Evolutionary conservation across 371 early-diverging fungal genomes (phyloP).

Genomic region (Mucor indicus): DNA sequence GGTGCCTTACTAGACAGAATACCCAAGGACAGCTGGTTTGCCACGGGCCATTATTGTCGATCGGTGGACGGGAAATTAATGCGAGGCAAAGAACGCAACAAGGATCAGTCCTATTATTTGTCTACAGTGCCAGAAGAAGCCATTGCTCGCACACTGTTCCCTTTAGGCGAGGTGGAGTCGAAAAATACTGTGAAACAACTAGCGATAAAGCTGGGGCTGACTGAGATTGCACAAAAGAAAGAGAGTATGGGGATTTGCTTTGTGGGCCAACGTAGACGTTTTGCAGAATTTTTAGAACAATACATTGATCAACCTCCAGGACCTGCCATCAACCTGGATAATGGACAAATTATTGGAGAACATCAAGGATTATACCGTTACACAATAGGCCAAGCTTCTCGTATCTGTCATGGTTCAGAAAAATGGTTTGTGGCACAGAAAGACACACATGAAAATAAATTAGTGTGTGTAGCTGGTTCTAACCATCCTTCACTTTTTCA

Average conservation of each 20-base stretch:
- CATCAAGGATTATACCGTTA: slow-evolving; percentile 72
- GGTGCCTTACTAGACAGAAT: slow-evolving; percentile 68
- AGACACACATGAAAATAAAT: slow-evolving; percentile 22
- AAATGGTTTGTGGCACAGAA: slow-evolving; percentile 59
- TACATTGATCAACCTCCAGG: slow-evolving; percentile 64
- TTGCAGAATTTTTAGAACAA: slow-evolving; percentile 76
- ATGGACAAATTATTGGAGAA: slow-evolving; percentile 55
- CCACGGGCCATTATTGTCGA: slow-evolving; percentile 90
- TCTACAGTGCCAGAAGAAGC: slow-evolving; percentile 58
- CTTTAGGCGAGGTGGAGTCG: slow-evolving; percentile 67
- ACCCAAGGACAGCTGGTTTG: slow-evolving; percentile 58
- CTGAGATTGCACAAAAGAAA: slow-evolving; percentile 61
- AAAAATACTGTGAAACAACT: slow-evolving; percentile 75
- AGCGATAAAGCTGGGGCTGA: slow-evolving; percentile 56
- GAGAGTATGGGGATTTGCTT: slow-evolving; percentile 98
- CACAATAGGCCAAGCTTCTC: slow-evolving; percentile 75
- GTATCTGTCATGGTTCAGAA: slow-evolving; percentile 52
- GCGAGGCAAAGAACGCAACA: slow-evolving; percentile 64
- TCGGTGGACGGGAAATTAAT: slow-evolving; percentile 29
- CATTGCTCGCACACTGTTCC: slow-evolving; percentile 71
- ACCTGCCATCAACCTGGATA: slow-evolving; percentile 53
- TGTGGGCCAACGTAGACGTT: slow-evolving; percentile 79
- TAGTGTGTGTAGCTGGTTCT: slow-evolving; percentile 42
- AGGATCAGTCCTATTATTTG: slow-evolving; percentile 95
- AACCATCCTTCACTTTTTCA: slow-evolving; percentile 44